Percentiles rank a stretch among this genome's conserved stretches.
These are phyloP conservation scores for Volvariella volvacea DNA, from an alignment of 1,284 basidiomycete species.

Conservation along the genomic window DNA sequence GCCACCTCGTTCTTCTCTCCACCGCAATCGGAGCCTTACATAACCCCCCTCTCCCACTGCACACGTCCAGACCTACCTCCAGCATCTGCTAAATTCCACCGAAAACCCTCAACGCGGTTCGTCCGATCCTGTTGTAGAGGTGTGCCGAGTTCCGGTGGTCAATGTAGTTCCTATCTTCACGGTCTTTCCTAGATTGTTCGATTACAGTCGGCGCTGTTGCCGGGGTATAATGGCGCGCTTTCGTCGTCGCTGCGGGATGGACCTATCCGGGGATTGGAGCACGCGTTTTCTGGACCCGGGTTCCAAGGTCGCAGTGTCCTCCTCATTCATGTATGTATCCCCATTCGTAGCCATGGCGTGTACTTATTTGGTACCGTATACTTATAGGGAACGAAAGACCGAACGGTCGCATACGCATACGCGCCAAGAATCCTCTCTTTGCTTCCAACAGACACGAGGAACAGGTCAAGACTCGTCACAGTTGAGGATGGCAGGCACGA, in stretches of 20 bases:
- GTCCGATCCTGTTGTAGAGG: conserved; percentile 25
- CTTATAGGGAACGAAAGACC: conserved; percentile 58
- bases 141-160: conserved; percentile 8
- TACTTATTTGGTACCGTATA: neutral
- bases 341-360: neutral
- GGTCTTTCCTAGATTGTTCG: conserved; percentile 44
- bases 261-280: conserved; percentile 52
- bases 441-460: conserved; percentile 34
- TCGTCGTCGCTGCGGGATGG: conserved; percentile 71
- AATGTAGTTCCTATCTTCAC: neutral
- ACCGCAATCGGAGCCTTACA: conserved; percentile 3
- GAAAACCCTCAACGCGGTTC: conserved; percentile 9
- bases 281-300: conserved; percentile 44
- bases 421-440: conserved; percentile 45
- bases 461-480: conserved; percentile 41
- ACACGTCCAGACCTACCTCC: conserved; percentile 38
- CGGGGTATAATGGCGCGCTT: conserved; percentile 64
- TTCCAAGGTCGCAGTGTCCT: conserved; percentile 20
- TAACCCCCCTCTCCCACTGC: conserved; percentile 2
- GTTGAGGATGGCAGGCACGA: conserved; percentile 60
- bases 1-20: neutral
- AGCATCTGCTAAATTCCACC: conserved; percentile 32
- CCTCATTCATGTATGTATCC: conserved; percentile 5
- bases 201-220: conserved; percentile 65
- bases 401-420: conserved; percentile 56